Evolutionary conservation across 2,329 filamentous ascomycete genomes (phyloP).

Genomic region (Diaporthe sp.): DNA sequence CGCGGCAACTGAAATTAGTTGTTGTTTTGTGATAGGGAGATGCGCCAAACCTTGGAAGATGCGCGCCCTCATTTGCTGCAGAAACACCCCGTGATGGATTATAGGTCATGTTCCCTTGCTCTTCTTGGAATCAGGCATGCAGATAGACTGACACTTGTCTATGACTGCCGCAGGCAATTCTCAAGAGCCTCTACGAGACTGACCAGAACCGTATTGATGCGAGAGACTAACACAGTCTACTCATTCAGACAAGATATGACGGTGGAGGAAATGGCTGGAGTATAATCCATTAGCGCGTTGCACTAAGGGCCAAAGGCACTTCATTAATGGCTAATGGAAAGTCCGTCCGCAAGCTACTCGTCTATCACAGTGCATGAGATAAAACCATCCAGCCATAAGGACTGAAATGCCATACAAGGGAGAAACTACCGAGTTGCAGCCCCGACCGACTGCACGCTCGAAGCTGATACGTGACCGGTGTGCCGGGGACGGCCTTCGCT

Average conservation of each 20-base stretch:
- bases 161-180: neutral
- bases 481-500: neutral
- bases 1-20: neutral
- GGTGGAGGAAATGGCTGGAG: neutral
- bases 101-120: slow-evolving; percentile 1
- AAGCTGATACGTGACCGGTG: slow-evolving; percentile 7
- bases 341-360: neutral
- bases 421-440: neutral
- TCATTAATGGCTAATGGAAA: neutral
- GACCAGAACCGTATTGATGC: no score
- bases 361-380: slow-evolving; percentile 20
- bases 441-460: neutral
- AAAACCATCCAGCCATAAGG: neutral
- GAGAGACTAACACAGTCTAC: neutral
- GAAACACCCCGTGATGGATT: neutral
- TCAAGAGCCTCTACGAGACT: neutral
- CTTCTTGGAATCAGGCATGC: neutral
- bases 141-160: neutral
- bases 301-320: neutral
- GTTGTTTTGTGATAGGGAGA: neutral
- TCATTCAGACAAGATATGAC: neutral
- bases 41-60: neutral
- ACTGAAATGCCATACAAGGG: neutral
- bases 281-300: neutral
- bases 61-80: neutral